Evolutionary conservation across 352 stramenopile species (phyloP).

Genomic region (Globisporangium radiosum): DNA sequence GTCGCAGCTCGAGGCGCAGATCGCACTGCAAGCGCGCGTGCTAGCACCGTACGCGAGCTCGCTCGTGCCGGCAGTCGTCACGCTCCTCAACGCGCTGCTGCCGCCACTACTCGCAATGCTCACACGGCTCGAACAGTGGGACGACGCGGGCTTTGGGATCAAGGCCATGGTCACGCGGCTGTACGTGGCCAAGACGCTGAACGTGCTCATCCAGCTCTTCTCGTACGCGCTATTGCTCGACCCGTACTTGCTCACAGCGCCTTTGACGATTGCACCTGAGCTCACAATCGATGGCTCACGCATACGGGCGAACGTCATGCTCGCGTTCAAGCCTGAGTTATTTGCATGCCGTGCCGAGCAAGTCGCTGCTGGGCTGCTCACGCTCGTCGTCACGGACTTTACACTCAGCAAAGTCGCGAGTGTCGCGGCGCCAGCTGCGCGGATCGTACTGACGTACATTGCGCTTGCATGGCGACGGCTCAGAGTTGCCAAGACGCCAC

Average conservation of each 20-base stretch:
- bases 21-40: conserved; percentile 31
- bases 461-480: conserved; percentile 10
- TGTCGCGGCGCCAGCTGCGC: conserved; percentile 23
- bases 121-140: conserved; percentile 68
- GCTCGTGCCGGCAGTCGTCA: conserved; percentile 65
- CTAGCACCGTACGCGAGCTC: conserved; percentile 50
- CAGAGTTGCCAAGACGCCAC: background rate
- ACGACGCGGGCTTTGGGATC: conserved; percentile 71
- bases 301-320: conserved; percentile 55
- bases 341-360: conserved; percentile 60
- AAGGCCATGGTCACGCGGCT: conserved; percentile 78
- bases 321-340: conserved; percentile 43
- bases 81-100: conserved; percentile 66
- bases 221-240: conserved; percentile 67
- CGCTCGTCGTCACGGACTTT: conserved; percentile 74
- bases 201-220: conserved; percentile 74
- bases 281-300: conserved; percentile 34
- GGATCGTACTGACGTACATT: conserved; percentile 15
- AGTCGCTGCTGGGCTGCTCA: conserved; percentile 53
- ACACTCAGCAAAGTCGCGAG: conserved; percentile 51
- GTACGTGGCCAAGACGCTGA: conserved; percentile 81
- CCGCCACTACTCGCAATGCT: conserved; percentile 59
- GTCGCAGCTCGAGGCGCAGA: conserved; percentile 38
- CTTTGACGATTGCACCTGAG: conserved; percentile 23
- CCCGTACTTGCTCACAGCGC: conserved; percentile 49